These are phyloP conservation scores for Gonium pectorale DNA, from an alignment of 139 green algal genomes.

Conservation along the genomic window DNA sequence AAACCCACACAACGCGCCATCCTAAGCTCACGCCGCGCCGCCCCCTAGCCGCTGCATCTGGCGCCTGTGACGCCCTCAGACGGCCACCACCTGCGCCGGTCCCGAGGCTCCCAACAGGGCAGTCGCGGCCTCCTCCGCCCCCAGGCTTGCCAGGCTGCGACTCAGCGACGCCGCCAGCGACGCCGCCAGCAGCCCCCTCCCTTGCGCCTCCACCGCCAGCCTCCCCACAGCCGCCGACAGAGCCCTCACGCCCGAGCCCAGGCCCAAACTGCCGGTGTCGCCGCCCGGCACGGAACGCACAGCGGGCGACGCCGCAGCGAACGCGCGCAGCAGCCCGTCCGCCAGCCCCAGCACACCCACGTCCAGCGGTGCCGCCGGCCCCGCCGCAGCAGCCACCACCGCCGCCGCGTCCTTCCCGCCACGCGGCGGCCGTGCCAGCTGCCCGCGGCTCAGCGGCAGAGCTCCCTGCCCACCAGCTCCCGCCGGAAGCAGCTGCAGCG, in stretches of 20 bases:
- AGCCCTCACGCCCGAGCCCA: neutral
- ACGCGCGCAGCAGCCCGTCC: conserved; percentile 12
- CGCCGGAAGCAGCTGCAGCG: conserved; percentile 9
- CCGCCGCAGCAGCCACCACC: conserved; percentile 14
- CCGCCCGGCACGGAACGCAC: neutral
- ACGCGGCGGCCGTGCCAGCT: neutral
- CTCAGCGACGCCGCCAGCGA: neutral
- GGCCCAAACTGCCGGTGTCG: neutral
- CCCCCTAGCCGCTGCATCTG: no score
- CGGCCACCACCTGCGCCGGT: no score
- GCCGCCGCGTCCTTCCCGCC: neutral
- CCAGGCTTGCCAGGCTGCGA: neutral
- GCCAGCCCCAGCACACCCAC: neutral
- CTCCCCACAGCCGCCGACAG: conserved; percentile 2
- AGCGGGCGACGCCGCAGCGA: neutral
- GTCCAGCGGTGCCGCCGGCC: neutral
- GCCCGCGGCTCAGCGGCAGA: neutral
- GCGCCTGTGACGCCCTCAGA: no score
- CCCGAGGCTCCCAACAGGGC: neutral
- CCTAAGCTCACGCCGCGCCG: no score
- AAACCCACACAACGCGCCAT: no score
- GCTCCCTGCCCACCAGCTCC: neutral
- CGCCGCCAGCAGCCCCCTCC: conserved; percentile 26
- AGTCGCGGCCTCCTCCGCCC: neutral
- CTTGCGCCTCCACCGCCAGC: conserved; percentile 14